A percentile compares a stretch with the other conserved stretches of the same genome.
Conservation (phyloP, 805 yeast genomes). For the Suhomyces kilbournensis region DNA sequence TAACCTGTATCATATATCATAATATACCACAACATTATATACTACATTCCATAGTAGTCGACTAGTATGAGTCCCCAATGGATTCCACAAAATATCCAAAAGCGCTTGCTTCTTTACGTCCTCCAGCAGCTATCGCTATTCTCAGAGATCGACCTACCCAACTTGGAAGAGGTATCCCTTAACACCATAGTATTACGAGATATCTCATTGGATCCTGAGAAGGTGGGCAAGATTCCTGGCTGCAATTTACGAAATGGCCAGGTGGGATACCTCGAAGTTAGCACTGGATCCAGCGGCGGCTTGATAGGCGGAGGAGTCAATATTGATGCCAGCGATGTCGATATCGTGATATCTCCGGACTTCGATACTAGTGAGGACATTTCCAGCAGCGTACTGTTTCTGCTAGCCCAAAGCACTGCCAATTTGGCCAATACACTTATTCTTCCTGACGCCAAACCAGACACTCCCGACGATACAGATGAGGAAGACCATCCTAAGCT, state of each 20-base stretch:
- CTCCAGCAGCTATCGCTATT: constrained; percentile 78
- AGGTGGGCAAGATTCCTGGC: constrained; percentile 62
- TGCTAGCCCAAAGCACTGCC: constrained; percentile 69
- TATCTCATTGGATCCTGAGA: constrained; percentile 70
- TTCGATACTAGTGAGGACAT: constrained; percentile 27
- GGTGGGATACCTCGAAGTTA: constrained; percentile 52
- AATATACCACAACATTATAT: neutral
- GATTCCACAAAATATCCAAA: constrained; percentile 85
- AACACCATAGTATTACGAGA: constrained; percentile 51
- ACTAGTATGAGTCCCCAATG: constrained; percentile 40
- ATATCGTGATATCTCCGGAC: constrained; percentile 39
- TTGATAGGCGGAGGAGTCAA: constrained; percentile 75
- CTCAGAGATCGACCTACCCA: constrained; percentile 77
- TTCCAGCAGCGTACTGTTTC: constrained; percentile 40
- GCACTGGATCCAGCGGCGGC: constrained; percentile 40
- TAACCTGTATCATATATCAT: neutral
- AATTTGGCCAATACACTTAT: constrained; percentile 64
- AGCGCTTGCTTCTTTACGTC: constrained; percentile 73
- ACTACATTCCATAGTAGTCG: neutral
- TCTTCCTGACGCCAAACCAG: constrained; percentile 9
- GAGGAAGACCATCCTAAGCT: constrained; percentile 8
- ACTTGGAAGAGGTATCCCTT: constrained; percentile 72
- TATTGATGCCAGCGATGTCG: constrained; percentile 55
- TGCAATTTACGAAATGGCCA: constrained; percentile 59
- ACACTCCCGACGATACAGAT: constrained; percentile 12